Evolutionary conservation across 305 asterid genomes (phyloP).

Genomic region (Fraxinus paxiana): DNA sequence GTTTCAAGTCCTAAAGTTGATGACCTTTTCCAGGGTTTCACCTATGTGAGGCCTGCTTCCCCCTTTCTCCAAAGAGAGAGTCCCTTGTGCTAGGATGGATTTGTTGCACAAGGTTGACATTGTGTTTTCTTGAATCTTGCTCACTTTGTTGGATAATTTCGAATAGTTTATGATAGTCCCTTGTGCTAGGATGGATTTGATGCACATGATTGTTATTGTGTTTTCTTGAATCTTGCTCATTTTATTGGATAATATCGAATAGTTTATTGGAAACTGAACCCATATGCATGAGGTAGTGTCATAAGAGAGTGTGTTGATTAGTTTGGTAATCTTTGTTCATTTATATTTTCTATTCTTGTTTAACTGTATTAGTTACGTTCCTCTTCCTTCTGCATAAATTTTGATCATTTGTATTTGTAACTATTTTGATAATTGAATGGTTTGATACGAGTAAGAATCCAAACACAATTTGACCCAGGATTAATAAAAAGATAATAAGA

Average conservation of each 20-base stretch:
- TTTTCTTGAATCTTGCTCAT: neutral
- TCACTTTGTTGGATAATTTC: neutral
- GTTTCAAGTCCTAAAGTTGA: constrained; percentile 52
- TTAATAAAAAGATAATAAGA: neutral
- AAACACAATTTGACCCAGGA: neutral
- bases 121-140: neutral
- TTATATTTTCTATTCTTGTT: no score
- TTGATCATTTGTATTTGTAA: neutral
- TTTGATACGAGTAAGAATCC: neutral
- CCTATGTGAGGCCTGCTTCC: constrained; percentile 53
- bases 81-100: constrained; percentile 26
- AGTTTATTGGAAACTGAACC: neutral
- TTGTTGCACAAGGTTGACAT: neutral
- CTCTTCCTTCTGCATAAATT: neutral
- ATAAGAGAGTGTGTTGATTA: neutral
- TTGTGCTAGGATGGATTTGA: constrained; percentile 23
- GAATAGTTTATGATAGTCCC: constrained; percentile 9
- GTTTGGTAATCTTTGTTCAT: neutral
- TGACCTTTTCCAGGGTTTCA: constrained; percentile 46
- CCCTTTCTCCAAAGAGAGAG: constrained; percentile 40
- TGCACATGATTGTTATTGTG: neutral
- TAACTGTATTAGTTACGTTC: neutral
- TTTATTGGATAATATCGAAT: neutral
- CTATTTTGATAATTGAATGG: neutral
- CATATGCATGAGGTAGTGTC: neutral